Base-by-base conservation (phyloP, 331 rosid genomes). In the Cydonia oblonga region DNA sequence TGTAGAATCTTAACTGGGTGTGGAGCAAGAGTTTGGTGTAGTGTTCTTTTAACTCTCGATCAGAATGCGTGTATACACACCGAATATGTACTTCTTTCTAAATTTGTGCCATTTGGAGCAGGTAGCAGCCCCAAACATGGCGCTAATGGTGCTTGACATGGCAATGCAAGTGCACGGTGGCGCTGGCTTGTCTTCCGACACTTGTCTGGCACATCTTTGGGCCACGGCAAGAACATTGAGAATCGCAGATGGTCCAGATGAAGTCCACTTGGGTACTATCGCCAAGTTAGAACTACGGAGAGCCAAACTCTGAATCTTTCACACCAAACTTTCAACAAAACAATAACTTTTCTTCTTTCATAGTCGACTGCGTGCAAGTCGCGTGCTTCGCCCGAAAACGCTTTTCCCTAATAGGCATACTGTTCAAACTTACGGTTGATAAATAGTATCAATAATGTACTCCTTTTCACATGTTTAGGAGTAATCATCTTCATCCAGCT, bases 121-220 rank as follows among this genome's bases (percentile, higher is more conserved):
- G 98, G 97, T 90, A n/a, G 86, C 99, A n/a, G 89, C 97, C 3
- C 97, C 99, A 42, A 87, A 82, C 84, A 95, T 91, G 99, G 93
- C 96, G 64, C 78, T 95, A 51, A 76, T 76, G 83, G 96, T 95
- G 66, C 89, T 95, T 65, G 97, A 91, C 90, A 81, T 87, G 96
- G 97, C 97, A n/a, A 95, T 95, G 52, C 99, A 95, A 88, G 99
- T 89, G 75, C 97, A 95, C 72, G 97, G 99, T 25, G 99, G 75
- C 11, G 96, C 89, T 22, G 97, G 99, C 40, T 20, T 95, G 28
- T 89, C 99, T 28, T 87, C 96, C n/a, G 99, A 91, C 84, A 88
- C 96, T 0, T 90, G 83, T 73, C 92, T 95, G n/a, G 83, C 97
- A 16, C 96, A 91, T 86, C 93, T 91, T 38, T 95, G 99, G 99